These are phyloP conservation scores for Taiozyma sp. DNA, from an alignment of 1,139 yeast species.

Conservation along the genomic window DNA sequence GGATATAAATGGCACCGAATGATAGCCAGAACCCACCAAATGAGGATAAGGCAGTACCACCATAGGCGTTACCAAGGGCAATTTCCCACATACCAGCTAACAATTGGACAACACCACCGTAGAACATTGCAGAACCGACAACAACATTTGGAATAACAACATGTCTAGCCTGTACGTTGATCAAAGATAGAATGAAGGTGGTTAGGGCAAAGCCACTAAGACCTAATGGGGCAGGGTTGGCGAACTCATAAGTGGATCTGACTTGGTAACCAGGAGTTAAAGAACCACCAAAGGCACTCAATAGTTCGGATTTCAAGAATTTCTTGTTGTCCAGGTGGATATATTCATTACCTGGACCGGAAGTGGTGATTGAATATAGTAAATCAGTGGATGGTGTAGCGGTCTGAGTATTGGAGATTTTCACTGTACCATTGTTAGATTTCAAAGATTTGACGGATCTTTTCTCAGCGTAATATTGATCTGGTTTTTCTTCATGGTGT, in stretches of 20 bases:
- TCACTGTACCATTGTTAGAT: neutral
- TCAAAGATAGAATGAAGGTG: constrained; percentile 71
- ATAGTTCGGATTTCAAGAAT: constrained; percentile 45
- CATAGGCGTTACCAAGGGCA: constrained; percentile 79
- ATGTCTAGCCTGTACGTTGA: constrained; percentile 58
- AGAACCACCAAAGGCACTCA: constrained; percentile 54
- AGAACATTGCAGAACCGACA: constrained; percentile 61
- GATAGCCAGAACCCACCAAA: constrained; percentile 91
- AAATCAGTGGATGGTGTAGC: constrained; percentile 7
- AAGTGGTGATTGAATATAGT: constrained; percentile 24
- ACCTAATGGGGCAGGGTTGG: constrained; percentile 88
- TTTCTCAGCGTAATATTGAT: constrained; percentile 6
- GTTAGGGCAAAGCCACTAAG: constrained; percentile 80
- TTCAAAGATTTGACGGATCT: neutral
- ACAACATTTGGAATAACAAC: constrained; percentile 42
- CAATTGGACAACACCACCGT: constrained; percentile 66
- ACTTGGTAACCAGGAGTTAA: constrained; percentile 44
- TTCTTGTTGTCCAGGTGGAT: constrained; percentile 57
- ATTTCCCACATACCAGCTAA: constrained; percentile 77
- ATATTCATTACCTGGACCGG: constrained; percentile 40
- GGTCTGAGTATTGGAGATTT: neutral
- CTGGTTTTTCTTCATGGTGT: constrained; percentile 5
- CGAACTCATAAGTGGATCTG: constrained; percentile 65
- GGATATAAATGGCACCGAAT: constrained; percentile 63
- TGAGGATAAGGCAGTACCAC: constrained; percentile 79